Percentiles rank a stretch among this genome's conserved stretches.
Evolutionary conservation across 352 stramenopile species (phyloP).

Genomic region (Pythium diclinum): DNA sequence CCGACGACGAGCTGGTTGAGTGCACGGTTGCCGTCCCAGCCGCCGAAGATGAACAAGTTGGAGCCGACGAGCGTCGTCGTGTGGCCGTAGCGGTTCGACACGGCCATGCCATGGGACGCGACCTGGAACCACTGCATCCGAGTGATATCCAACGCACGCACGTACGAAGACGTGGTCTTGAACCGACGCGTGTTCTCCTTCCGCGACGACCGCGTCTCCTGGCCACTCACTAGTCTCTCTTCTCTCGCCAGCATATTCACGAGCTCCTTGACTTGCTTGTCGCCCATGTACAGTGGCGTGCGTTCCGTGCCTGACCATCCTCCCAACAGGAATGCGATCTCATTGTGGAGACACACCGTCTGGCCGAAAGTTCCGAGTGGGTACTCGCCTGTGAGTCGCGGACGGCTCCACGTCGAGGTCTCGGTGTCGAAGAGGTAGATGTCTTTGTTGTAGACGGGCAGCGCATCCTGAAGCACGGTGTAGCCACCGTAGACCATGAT

Average conservation of each 20-base stretch:
- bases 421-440: slow-evolving; percentile 64
- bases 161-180: slow-evolving; percentile 47
- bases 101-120: slow-evolving; percentile 33
- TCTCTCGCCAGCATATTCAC: slow-evolving; percentile 53
- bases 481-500: slow-evolving; percentile 82
- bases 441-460: slow-evolving; percentile 77
- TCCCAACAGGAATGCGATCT: slow-evolving; percentile 61
- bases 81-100: slow-evolving; percentile 75
- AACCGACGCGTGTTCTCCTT: slow-evolving; percentile 40
- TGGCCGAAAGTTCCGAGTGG: slow-evolving; percentile 65
- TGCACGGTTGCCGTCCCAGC: slow-evolving; percentile 78
- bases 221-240: slow-evolving; percentile 45
- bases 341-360: slow-evolving; percentile 38
- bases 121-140: slow-evolving; percentile 64
- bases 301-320: slow-evolving; percentile 78
- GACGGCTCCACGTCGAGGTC: slow-evolving; percentile 56
- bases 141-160: slow-evolving; percentile 53
- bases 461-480: slow-evolving; percentile 36
- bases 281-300: slow-evolving; percentile 72
- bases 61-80: slow-evolving; percentile 55
- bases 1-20: slow-evolving; percentile 75
- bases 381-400: slow-evolving; percentile 67
- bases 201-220: slow-evolving; percentile 33
- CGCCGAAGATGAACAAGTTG: slow-evolving; percentile 74
- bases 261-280: slow-evolving; percentile 62